Evolutionary conservation across 2,329 filamentous ascomycete genomes (phyloP).

Genomic region (Sordariomycetes sp.): DNA sequence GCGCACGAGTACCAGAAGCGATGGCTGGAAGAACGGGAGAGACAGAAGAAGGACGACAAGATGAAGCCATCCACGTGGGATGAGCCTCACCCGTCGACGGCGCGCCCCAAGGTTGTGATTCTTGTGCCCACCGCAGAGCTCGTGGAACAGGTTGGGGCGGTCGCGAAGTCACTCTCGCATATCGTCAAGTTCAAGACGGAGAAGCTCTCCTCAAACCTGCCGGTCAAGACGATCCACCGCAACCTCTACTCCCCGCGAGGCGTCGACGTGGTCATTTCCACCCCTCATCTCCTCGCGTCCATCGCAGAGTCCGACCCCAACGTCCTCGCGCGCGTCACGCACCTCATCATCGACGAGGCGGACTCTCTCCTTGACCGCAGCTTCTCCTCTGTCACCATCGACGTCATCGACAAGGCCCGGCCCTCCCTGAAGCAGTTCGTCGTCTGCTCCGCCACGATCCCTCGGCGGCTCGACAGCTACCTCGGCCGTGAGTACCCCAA

Average conservation of each 20-base stretch:
- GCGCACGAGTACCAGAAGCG: constrained; percentile 47
- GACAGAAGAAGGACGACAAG: constrained; percentile 40
- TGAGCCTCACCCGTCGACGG: constrained; percentile 62
- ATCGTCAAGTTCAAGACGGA: constrained; percentile 78
- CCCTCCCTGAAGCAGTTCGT: constrained; percentile 80
- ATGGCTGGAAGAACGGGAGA: constrained; percentile 43
- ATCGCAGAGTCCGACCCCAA: constrained; percentile 87
- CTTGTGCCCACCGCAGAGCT: constrained; percentile 89
- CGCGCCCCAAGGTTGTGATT: constrained; percentile 72
- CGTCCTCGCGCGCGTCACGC: constrained; percentile 79
- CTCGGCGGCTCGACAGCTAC: constrained; percentile 75
- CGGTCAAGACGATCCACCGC: constrained; percentile 69
- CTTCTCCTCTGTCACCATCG: constrained; percentile 73
- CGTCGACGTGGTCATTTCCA: constrained; percentile 77
- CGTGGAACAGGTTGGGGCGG: constrained; percentile 71
- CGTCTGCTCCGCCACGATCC: constrained; percentile 93
- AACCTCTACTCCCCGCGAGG: constrained; percentile 72
- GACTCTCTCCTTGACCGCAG: constrained; percentile 92
- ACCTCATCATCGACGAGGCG: constrained; percentile 88
- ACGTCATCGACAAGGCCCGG: constrained; percentile 69
- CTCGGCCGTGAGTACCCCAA: constrained; percentile 74
- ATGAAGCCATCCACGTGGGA: constrained; percentile 55
- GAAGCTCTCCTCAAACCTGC: constrained; percentile 68
- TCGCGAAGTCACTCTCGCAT: constrained; percentile 77
- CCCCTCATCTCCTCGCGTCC: constrained; percentile 78